A percentile compares a stretch with the other conserved stretches of the same genome.
These are phyloP conservation scores for Suhomyces panamericanus DNA, from an alignment of 1,139 yeast species.

Conservation along the genomic window DNA sequence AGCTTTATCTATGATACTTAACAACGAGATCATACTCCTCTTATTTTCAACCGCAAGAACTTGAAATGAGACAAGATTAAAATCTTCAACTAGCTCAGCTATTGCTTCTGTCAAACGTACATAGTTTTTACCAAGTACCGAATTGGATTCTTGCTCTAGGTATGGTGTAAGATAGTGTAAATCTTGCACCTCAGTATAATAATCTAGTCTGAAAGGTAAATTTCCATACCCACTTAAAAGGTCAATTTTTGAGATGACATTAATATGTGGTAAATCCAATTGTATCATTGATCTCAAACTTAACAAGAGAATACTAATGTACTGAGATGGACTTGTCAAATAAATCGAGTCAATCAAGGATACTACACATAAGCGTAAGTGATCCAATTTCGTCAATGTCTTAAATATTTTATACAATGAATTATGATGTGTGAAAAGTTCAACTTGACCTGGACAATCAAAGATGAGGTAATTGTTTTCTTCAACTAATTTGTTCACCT, in stretches of 20 bases:
- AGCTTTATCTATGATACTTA: constrained; percentile 81
- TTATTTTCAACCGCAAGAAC: constrained; percentile 91
- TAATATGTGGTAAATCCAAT: constrained; percentile 46
- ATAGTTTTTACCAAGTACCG: constrained; percentile 61
- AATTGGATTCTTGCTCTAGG: constrained; percentile 66
- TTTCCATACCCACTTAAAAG: constrained; percentile 61
- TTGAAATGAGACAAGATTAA: constrained; percentile 82
- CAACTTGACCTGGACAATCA: constrained; percentile 72
- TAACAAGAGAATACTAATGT: constrained; percentile 77
- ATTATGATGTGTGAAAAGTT: constrained; percentile 48
- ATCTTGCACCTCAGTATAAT: constrained; percentile 90
- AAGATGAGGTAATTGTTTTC: constrained; percentile 74
- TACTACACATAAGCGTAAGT: constrained; percentile 79
- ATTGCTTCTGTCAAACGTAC: constrained; percentile 74
- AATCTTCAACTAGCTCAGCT: constrained; percentile 83
- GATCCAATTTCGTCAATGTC: constrained; percentile 45
- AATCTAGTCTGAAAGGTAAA: constrained; percentile 74
- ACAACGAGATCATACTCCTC: constrained; percentile 80
- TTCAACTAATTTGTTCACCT: constrained; percentile 55
- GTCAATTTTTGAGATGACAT: constrained; percentile 81
- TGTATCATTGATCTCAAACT: constrained; percentile 69
- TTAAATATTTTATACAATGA: constrained; percentile 41
- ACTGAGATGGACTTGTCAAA: constrained; percentile 85
- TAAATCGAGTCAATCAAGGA: constrained; percentile 85
- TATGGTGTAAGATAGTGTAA: constrained; percentile 66